Conservation (phyloP, 2,329 filamentous ascomycete species). For the Aspergillus calidoustus region DNA sequence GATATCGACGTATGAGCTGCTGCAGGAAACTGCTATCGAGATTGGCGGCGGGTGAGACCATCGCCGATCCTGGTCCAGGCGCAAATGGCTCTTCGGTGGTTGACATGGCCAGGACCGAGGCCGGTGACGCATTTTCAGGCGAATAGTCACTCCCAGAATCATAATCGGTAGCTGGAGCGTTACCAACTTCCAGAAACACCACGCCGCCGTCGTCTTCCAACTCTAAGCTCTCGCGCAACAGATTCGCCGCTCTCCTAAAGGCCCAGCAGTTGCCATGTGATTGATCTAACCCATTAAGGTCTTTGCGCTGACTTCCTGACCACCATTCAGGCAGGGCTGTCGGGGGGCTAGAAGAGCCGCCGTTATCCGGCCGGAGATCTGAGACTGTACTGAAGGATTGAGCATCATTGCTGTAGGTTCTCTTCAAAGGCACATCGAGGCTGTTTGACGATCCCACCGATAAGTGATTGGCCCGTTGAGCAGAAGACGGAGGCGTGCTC, state of each 20-base stretch:
- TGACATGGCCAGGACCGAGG: conserved; percentile 40
- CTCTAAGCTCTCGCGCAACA: conserved; percentile 55
- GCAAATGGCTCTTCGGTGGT: conserved; percentile 43
- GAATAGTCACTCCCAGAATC: conserved; percentile 38
- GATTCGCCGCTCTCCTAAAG: conserved; percentile 53
- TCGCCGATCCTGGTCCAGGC: conserved; percentile 34
- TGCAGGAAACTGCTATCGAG: conserved; percentile 39
- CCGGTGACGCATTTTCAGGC: conserved; percentile 32
- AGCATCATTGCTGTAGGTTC: conserved; percentile 35
- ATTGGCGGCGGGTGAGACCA: conserved; percentile 34
- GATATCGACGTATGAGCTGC: conserved; percentile 49
- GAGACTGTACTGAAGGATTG: conserved; percentile 34
- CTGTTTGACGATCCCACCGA: conserved; percentile 31
- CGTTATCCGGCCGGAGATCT: conserved; percentile 34
- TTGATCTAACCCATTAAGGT: conserved; percentile 34
- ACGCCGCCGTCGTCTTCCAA: conserved; percentile 54
- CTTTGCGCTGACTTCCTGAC: conserved; percentile 33
- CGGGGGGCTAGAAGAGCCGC: conserved; percentile 31
- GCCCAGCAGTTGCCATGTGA: conserved; percentile 47
- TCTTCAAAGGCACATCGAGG: conserved; percentile 27
- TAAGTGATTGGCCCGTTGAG: conserved; percentile 28
- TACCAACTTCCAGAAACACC: conserved; percentile 40
- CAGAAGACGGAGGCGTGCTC: conserved; percentile 27
- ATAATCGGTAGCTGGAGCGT: conserved; percentile 31
- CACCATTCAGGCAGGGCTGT: conserved; percentile 41